Base-by-base conservation (phyloP, 202 grass and related monocot genomes). In the Setaria italica region DNA sequence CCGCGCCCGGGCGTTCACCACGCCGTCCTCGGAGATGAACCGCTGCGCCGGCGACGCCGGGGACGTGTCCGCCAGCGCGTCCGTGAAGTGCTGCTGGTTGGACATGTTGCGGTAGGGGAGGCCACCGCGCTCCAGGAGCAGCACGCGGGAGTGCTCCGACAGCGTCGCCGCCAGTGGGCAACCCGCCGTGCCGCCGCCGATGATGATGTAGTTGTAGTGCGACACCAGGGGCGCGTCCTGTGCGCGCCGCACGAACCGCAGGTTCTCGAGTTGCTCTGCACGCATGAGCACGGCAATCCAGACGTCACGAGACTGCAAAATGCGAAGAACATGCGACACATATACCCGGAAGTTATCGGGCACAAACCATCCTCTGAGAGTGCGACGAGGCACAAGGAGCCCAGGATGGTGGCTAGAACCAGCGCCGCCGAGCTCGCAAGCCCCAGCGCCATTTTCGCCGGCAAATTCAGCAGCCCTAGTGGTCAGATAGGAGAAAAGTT, bases 131-230 rank as follows among this genome's bases (percentile, higher is more conserved):
- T 97, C 94, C 21, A 97, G 87, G 39, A 97, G 71, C 12, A 94
- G 82, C 70, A 97, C 94, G 32, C 92, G 91, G n/a, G 81, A 87
- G 50, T 89, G 85, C 82, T 89, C 83, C 68, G 94, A 97, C 34
- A 94, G 92, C 57, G 94, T 94, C 76, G 94, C 92, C 15, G 94
- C 94, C 62, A 94, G 74, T 50, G 94, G 90, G 68, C 94, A 94
- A 1, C 92, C 90, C 14, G 92, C 78, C 62, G 94, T 97, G 76
- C 92, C 92, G 43, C 94, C 94, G 84, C 94, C 94, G 30, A 97
- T 79, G 10, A 97, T 77, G 70, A 97, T 97, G 90, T 94, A 97
- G 77, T 97, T 93, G 85, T 91, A 97, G 56, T 80, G 78, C 37
- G 92, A 92, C 85, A 92, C 82, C 32, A 62, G 58, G 3, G 89